A percentile compares a stretch with the other conserved stretches of the same genome.
These are phyloP conservation scores for Tulasnella sp. DNA, from an alignment of 768 basidiomycete genomes.

Conservation along the genomic window DNA sequence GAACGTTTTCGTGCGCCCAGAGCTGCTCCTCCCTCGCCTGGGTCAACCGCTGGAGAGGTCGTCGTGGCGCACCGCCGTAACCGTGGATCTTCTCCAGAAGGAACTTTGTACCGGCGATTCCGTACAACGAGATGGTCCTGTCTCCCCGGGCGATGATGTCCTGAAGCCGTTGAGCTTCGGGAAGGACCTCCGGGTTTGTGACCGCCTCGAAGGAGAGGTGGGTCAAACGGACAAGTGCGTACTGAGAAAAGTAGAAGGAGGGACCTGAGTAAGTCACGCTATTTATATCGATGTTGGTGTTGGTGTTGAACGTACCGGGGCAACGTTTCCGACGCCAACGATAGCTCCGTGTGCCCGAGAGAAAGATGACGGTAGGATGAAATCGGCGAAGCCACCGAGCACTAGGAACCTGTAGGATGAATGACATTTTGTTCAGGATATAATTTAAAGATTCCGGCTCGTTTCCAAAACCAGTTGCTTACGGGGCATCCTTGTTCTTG, in stretches of 20 bases:
- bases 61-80: constrained; percentile 70
- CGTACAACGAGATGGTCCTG: constrained; percentile 61
- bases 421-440: not conserved
- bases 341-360: constrained; percentile 80
- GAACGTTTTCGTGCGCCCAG: constrained; percentile 63
- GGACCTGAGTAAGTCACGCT: too few species aligned
- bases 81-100: constrained; percentile 62
- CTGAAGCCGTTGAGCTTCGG: constrained; percentile 64
- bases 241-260: constrained; percentile 30
- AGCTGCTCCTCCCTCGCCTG: constrained; percentile 44
- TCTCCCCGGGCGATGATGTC: constrained; percentile 73
- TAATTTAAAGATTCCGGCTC: too few species aligned
- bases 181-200: constrained; percentile 43
- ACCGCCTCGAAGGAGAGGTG: constrained; percentile 48
- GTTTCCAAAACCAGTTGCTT: not conserved
- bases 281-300: not conserved
- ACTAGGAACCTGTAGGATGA: constrained; percentile 51
- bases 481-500: constrained; percentile 46
- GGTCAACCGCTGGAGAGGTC: constrained; percentile 60
- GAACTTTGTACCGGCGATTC: constrained; percentile 76
- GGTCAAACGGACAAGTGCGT: constrained; percentile 49
- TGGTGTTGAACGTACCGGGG: constrained; percentile 41
- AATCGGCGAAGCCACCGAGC: constrained; percentile 77
- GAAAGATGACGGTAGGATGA: constrained; percentile 59
- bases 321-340: constrained; percentile 76